A percentile compares a stretch with the other conserved stretches of the same genome.
Conservation (phyloP, 257 asterid genomes). For the Schizonepeta tenuifolia region DNA sequence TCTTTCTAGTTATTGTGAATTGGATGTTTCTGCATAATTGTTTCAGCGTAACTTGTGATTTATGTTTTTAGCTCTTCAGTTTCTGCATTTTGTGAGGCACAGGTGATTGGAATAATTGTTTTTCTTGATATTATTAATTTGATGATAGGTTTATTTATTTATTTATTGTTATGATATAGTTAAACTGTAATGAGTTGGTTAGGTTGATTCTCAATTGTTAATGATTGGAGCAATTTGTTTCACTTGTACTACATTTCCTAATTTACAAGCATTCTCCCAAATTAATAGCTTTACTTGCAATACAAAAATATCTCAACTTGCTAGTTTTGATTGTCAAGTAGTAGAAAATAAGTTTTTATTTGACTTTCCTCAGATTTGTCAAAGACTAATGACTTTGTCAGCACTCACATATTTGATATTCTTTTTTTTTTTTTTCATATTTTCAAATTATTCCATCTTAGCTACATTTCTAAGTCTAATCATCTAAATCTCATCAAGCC, state of each 20-base stretch:
- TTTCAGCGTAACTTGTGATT: neutral
- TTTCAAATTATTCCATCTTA: conserved; percentile 15
- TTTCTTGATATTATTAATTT: neutral
- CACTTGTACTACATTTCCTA: conserved; percentile 11
- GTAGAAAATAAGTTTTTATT: conserved; percentile 27
- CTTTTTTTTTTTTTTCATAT: neutral
- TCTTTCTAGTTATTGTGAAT: neutral
- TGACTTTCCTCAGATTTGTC: conserved; percentile 32
- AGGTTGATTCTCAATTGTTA: neutral
- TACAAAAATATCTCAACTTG: conserved; percentile 30
- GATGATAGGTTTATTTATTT: neutral
- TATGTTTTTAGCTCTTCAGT: neutral
- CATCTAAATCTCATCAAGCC: neutral
- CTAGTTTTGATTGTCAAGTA: conserved; percentile 30
- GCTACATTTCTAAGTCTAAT: conserved; percentile 25
- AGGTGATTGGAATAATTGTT: neutral
- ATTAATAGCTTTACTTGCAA: conserved; percentile 35
- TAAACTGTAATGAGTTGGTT: neutral
- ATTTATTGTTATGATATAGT: neutral
- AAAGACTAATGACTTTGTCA: conserved; percentile 39
- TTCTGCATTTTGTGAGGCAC: neutral
- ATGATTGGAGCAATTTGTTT: neutral
- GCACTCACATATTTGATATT: conserved; percentile 21
- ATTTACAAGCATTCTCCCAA: conserved; percentile 20
- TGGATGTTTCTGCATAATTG: neutral